Base-by-base conservation (phyloP, 2,329 filamentous ascomycete species). In the Trichocomaceae sp. region DNA sequence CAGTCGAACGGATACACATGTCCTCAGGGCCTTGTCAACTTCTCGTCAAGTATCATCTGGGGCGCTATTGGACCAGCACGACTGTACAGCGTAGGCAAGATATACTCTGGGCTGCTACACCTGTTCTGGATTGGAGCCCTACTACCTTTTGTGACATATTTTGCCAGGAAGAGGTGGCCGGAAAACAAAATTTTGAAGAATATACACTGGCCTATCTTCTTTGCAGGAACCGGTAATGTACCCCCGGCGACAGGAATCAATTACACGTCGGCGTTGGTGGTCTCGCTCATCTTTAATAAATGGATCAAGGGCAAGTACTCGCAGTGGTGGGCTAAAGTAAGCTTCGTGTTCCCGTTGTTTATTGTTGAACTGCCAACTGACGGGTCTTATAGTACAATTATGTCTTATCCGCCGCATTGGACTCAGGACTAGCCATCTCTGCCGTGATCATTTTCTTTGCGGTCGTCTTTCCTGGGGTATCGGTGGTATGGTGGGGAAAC, bases 151-250 rank as follows among this genome's bases (percentile, higher is more conserved):
- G 60, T 76, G 20, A 77, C 74, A 47, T 87, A 70, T 58, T 57
- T 70, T 19, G 69, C 84, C 37, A 81, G 82, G 5, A 78, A 82
- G 48, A 74, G 75, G 51, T 86, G 77, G 63, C 83, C 83, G 15
- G 79, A 77, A 62, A 81, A 77, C 2, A 54, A 57, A 1, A 49
- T 62, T 13, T 39, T 62, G 15, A 41, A 56, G 1, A 60, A 60
- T 13, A 37, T 62, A 10, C 69, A 56, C 63, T 62, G 60, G 60
- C 63, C 63, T 4, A 58, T 65, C 3, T 63, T 66, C 52, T 62
- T 66, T 47, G 62, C 59, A 4, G 61, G 59, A 2, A 64, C 62
- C 3, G 61, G 60, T n/a, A 63, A 62, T 22, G 26, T 64, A n/a
- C 63, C 63, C 44, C 63, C 63, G 8, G 63, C 63, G 54, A 65